Evolutionary conservation across 2,329 filamentous ascomycete species (phyloP).

Genomic region (Colletotrichum sp.): DNA sequence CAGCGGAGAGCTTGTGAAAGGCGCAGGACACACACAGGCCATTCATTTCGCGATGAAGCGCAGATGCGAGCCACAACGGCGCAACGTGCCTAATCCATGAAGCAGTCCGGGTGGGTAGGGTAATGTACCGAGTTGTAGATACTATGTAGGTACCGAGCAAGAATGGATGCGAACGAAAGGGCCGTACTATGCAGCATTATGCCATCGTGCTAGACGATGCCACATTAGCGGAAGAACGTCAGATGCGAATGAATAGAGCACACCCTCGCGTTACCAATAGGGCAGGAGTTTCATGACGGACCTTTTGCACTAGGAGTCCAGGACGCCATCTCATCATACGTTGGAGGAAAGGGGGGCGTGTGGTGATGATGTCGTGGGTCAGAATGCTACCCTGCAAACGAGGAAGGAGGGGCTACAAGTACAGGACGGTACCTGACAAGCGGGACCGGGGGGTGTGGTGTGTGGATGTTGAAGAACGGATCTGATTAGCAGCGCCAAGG

Average conservation of each 20-base stretch:
- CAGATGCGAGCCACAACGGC: constrained; percentile 17
- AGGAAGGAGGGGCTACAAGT: neutral
- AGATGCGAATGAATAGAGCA: constrained; percentile 1
- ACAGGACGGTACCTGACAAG: constrained; percentile 8
- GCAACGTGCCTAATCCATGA: constrained; percentile 20
- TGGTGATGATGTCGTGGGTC: constrained; percentile 13
- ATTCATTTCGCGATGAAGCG: neutral
- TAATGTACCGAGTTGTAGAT: neutral
- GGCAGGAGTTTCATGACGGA: constrained; percentile 11
- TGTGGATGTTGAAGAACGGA: neutral
- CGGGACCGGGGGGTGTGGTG: neutral
- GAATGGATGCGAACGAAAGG: neutral
- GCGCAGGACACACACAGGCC: neutral
- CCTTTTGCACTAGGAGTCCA: neutral
- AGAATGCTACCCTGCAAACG: neutral
- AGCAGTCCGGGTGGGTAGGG: constrained; percentile 14
- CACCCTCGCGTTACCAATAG: constrained; percentile 13
- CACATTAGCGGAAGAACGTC: constrained; percentile 1
- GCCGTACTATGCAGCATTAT: neutral
- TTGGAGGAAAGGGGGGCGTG: neutral
- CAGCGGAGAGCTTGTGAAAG: constrained; percentile 2
- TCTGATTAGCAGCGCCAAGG: constrained; percentile 16
- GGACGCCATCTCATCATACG: constrained; percentile 17
- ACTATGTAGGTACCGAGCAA: neutral
- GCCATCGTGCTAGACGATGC: neutral